Evolutionary conservation across 352 stramenopile genomes (phyloP).

Genomic region (Phytophthora brassicae): DNA sequence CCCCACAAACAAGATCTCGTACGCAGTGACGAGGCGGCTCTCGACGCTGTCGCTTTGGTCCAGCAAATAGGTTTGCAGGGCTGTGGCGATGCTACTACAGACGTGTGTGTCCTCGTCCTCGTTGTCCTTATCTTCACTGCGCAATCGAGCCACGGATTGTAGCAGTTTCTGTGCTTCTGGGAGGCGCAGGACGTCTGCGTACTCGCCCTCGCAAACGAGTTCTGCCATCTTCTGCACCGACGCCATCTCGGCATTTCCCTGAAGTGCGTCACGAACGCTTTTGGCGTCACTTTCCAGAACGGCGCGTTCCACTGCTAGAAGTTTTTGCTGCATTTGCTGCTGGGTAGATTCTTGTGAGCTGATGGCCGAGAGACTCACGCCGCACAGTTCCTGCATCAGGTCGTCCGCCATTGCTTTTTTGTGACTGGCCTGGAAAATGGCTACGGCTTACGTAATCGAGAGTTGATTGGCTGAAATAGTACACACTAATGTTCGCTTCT

Average conservation of each 20-base stretch:
- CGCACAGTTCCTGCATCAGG: conserved; percentile 62
- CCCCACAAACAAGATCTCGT: conserved; percentile 63
- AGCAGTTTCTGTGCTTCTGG: conserved; percentile 38
- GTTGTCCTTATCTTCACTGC: conserved; percentile 15
- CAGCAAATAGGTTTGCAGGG: conserved; percentile 48
- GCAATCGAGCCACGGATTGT: conserved; percentile 10
- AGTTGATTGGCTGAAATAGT: too few species aligned
- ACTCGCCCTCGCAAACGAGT: conserved; percentile 60
- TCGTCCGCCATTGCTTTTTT: conserved; percentile 63
- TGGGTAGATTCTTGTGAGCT: conserved; percentile 36
- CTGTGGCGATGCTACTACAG: conserved; percentile 41
- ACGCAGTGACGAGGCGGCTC: conserved; percentile 42
- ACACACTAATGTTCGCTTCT: too few species aligned
- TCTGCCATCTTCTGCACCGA: conserved; percentile 49
- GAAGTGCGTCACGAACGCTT: conserved; percentile 29
- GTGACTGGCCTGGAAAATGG: too few species aligned
- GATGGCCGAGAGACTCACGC: conserved; percentile 49
- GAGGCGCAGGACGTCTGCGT: conserved; percentile 59
- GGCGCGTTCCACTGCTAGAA: conserved; percentile 55
- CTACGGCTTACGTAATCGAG: too few species aligned
- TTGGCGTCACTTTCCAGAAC: conserved; percentile 53
- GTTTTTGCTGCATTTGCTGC: conserved; percentile 36
- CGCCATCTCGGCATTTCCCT: conserved; percentile 15
- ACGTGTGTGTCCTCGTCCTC: conserved; percentile 44
- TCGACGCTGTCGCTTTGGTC: conserved; percentile 27